A percentile compares a stretch with the other conserved stretches of the same genome.
phyloP scores from a whole-genome alignment of 1,284 basidiomycete genomes.

The Porodaedalea pini region DNA sequence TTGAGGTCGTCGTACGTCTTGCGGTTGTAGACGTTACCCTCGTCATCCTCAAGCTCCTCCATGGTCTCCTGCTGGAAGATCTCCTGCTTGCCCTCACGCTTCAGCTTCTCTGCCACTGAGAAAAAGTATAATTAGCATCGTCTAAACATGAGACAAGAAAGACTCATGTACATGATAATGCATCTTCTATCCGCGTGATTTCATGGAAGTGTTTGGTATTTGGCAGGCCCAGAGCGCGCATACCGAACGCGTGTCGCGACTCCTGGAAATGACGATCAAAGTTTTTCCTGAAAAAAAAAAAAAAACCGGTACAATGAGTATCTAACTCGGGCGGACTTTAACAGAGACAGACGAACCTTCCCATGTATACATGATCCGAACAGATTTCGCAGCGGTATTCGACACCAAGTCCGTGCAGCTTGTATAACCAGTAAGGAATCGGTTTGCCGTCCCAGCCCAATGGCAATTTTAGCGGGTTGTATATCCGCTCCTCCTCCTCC shows the following conservation, averaged over 20 bases:
- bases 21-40: constrained; percentile 92
- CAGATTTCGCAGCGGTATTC: constrained; percentile 99
- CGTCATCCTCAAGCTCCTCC: constrained; percentile 95
- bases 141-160: constrained; percentile 4
- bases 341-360: constrained; percentile 51
- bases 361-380: constrained; percentile 93
- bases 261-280: constrained; percentile 96
- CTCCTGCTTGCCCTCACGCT: constrained; percentile 89
- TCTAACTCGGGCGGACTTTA: neutral
- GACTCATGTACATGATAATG: constrained; percentile 72
- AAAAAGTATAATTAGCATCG: constrained; percentile 9
- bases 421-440: constrained; percentile 99
- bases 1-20: constrained; percentile 91
- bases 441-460: constrained; percentile 98
- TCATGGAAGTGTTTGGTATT: constrained; percentile 99
- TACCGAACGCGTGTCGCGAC: constrained; percentile 95
- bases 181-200: constrained; percentile 96
- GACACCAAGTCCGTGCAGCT: constrained; percentile 94
- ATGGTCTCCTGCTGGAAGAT: constrained; percentile 89
- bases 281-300: constrained; percentile 64
- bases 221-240: constrained; percentile 95
- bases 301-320: neutral
- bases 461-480: constrained; percentile 96
- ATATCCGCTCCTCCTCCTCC: constrained; percentile 92
- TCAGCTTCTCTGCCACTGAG: constrained; percentile 91